Conservation (phyloP, 2,329 filamentous ascomycete species). For the Epichloe gansuensis region DNA sequence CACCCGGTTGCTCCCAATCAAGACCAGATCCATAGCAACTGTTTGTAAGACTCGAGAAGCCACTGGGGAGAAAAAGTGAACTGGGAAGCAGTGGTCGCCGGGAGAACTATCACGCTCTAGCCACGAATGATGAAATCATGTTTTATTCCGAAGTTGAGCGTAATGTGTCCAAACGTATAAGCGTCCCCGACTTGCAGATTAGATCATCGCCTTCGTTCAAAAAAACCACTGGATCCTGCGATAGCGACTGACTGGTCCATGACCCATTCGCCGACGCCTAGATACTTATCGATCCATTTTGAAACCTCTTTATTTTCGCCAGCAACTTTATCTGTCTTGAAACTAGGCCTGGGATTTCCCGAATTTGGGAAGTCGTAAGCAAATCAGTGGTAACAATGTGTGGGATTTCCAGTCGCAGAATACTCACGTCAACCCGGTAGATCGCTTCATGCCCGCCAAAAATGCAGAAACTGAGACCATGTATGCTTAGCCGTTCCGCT, state of each 20-base stretch:
- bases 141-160: background rate
- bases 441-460: constrained; percentile 92
- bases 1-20: too few species aligned
- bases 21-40: too few species aligned
- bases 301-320: constrained; percentile 70
- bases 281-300: constrained; percentile 85
- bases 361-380: constrained; percentile 21
- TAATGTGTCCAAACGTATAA: background rate
- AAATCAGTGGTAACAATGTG: background rate
- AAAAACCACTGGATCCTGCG: constrained; percentile 77
- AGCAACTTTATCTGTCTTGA: constrained; percentile 74
- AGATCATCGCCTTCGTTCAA: constrained; percentile 71
- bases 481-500: background rate
- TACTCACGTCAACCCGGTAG: constrained; percentile 93
- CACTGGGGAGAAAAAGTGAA: too few species aligned
- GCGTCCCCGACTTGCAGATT: background rate
- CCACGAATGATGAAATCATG: background rate
- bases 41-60: too few species aligned
- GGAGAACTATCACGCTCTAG: background rate
- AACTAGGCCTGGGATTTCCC: constrained; percentile 49
- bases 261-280: constrained; percentile 91
- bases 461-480: constrained; percentile 69
- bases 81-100: background rate
- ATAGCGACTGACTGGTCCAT: constrained; percentile 96
- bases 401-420: background rate